Conservation (phyloP, 768 basidiomycete species). For the Chalciporus chontae region DNA sequence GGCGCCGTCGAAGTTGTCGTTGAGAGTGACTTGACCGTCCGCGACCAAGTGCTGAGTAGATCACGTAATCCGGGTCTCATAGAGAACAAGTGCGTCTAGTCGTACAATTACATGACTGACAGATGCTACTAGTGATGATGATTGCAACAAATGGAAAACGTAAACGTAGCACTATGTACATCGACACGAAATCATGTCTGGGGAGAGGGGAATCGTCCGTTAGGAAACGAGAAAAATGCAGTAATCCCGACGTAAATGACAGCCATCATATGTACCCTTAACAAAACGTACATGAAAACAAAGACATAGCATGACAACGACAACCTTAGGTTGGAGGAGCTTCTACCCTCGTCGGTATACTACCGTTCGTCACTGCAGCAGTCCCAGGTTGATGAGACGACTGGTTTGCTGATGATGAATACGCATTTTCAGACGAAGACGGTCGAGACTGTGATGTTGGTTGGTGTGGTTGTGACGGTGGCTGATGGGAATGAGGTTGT, state of each 20-base stretch:
- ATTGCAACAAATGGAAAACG: constrained; percentile 6
- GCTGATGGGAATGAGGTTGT: constrained; percentile 32
- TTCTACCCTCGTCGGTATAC: constrained; percentile 41
- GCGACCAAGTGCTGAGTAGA: constrained; percentile 7
- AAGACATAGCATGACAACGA: neutral
- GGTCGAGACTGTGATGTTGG: constrained; percentile 50
- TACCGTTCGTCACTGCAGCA: constrained; percentile 37
- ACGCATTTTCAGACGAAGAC: constrained; percentile 59
- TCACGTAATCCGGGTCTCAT: constrained; percentile 24
- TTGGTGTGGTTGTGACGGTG: constrained; percentile 25
- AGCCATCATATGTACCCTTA: constrained; percentile 16
- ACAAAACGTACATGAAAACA: constrained; percentile 9
- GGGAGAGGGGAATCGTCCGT: constrained; percentile 22
- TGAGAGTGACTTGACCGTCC: neutral
- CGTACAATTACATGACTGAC: constrained; percentile 13
- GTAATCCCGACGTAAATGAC: constrained; percentile 19
- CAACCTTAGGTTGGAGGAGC: constrained; percentile 34
- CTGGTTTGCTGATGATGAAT: constrained; percentile 40
- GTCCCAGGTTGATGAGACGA: constrained; percentile 28
- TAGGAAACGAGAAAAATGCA: constrained; percentile 21
- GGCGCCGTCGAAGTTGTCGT: neutral
- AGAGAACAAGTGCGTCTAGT: neutral
- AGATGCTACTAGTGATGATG: constrained; percentile 18
- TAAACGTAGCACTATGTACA: constrained; percentile 29
- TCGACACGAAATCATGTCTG: constrained; percentile 15